phyloP scores from a whole-genome alignment of 2,329 filamentous ascomycete species.

The Fusarium longipes region DNA sequence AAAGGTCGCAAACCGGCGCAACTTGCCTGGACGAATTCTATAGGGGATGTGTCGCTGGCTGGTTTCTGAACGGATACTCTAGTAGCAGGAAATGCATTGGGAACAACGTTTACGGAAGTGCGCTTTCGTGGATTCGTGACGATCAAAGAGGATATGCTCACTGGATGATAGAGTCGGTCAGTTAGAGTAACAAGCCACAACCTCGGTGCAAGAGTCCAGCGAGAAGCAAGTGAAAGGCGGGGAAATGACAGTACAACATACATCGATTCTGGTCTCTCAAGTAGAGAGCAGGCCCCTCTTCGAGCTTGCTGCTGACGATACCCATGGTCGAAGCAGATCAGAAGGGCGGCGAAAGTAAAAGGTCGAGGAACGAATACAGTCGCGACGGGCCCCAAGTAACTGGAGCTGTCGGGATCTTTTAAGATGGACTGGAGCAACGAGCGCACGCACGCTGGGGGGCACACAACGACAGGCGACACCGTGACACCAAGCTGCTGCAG shows the following conservation, averaged over 20 bases:
- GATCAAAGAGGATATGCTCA: conserved; percentile 85
- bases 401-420: conserved; percentile 46
- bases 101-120: conserved; percentile 79
- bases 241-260: conserved; percentile 61
- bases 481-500: conserved; percentile 37
- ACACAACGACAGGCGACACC: conserved; percentile 44
- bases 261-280: conserved; percentile 92
- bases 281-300: conserved; percentile 83
- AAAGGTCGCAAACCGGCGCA: conserved; percentile 39
- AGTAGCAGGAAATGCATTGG: conserved; percentile 88
- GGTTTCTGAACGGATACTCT: conserved; percentile 80
- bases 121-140: conserved; percentile 84
- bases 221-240: conserved; percentile 20
- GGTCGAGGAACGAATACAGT: conserved; percentile 38
- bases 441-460: conserved; percentile 30
- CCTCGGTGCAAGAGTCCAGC: conserved; percentile 20
- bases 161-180: conserved; percentile 59
- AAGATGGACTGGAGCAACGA: conserved; percentile 39
- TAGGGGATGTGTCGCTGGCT: conserved; percentile 75
- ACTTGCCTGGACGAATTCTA: conserved; percentile 92
- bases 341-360: conserved; percentile 33
- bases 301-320: conserved; percentile 87
- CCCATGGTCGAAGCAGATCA: conserved; percentile 74
- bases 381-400: conserved; percentile 25
- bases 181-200: conserved; percentile 35